These are phyloP conservation scores for Leccinum huronense DNA, from an alignment of 1,284 basidiomycete genomes.

Conservation along the genomic window DNA sequence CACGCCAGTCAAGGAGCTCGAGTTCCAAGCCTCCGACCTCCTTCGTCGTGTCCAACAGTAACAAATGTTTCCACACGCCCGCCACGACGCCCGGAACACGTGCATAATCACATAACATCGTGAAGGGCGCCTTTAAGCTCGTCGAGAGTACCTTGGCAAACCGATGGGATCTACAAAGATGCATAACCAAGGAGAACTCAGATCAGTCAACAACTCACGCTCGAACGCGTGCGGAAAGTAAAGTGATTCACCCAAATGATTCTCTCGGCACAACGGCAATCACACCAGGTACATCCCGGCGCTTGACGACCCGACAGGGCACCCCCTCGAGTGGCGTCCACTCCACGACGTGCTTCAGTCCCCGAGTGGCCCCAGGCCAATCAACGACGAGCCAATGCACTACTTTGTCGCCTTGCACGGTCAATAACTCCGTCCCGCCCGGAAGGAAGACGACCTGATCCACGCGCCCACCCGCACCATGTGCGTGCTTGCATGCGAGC, in stretches of 20 bases:
- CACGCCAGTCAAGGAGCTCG: conserved; percentile 31
- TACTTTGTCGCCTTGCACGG: conserved; percentile 29
- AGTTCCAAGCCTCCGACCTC: conserved; percentile 29
- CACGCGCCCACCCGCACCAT: conserved; percentile 9
- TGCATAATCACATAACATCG: conserved; percentile 25
- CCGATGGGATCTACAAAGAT: conserved; percentile 11
- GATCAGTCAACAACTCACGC: conserved; percentile 5
- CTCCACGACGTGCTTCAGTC: conserved; percentile 25
- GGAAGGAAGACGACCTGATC: conserved; percentile 31
- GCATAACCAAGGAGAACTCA: not conserved
- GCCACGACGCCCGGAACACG: conserved; percentile 23
- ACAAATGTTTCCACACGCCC: conserved; percentile 28
- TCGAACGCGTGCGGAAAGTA: not conserved
- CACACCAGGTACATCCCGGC: conserved; percentile 18
- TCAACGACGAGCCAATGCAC: conserved; percentile 26
- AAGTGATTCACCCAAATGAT: conserved; percentile 11
- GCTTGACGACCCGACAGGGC: conserved; percentile 26
- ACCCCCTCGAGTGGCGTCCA: conserved; percentile 21
- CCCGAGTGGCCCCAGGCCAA: conserved; percentile 14
- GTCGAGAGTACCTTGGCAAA: conserved; percentile 26
- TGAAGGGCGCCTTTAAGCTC: conserved; percentile 22
- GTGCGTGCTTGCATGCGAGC: conserved; percentile 10
- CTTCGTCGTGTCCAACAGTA: conserved; percentile 27
- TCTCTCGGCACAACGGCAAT: conserved; percentile 25
- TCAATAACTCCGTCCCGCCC: conserved; percentile 30